These are phyloP conservation scores for Fusarium paranaense DNA, from an alignment of 2,329 filamentous ascomycete species.

Conservation along the genomic window DNA sequence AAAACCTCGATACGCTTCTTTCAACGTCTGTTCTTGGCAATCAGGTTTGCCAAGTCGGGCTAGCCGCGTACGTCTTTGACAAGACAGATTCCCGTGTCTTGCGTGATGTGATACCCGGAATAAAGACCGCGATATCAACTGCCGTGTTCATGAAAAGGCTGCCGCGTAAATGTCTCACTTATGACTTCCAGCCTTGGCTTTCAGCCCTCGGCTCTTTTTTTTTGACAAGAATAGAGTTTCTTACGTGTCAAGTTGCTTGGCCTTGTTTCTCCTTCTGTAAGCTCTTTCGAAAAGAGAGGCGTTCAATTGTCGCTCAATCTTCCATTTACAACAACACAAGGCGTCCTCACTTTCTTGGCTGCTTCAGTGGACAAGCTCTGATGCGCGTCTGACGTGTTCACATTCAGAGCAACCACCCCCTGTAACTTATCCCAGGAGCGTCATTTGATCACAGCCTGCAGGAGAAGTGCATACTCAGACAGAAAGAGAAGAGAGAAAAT, in stretches of 20 bases:
- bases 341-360: conserved; percentile 16
- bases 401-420: not conserved
- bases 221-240: not conserved
- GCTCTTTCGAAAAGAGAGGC: not conserved
- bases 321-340: conserved; percentile 13
- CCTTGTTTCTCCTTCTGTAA: not conserved
- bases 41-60: not conserved
- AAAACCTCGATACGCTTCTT: not conserved
- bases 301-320: not conserved
- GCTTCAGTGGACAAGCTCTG: conserved; percentile 4
- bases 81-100: not conserved
- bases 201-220: not conserved
- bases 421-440: not conserved
- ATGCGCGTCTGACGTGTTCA: conserved; percentile 38
- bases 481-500: not conserved
- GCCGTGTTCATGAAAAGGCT: not conserved
- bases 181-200: not conserved
- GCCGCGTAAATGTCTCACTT: not conserved
- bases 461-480: not conserved
- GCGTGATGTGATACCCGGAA: not conserved
- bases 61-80: not conserved
- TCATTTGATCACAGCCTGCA: not conserved
- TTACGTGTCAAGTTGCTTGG: not conserved
- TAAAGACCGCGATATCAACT: not conserved
- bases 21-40: not conserved